Evolutionary conservation across 2,329 filamentous ascomycete genomes (phyloP).

Genomic region (Colletotrichum incanum): DNA sequence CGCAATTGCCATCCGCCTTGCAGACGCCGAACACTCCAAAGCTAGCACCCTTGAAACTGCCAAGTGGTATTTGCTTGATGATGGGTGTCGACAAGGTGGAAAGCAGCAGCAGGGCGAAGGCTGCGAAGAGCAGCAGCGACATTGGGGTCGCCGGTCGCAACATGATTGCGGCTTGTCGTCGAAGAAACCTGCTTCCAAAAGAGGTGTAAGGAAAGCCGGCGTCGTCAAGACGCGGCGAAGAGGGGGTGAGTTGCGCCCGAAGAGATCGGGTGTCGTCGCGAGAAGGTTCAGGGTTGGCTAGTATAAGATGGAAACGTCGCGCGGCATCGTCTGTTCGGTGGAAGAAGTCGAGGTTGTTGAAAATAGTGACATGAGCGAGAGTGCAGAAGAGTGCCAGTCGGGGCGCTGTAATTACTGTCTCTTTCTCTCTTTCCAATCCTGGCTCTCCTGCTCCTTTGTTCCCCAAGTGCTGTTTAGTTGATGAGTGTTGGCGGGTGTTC

Average conservation of each 20-base stretch:
- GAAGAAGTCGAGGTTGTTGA: slow-evolving; percentile 1
- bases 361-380: slow-evolving; percentile 29
- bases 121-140: slow-evolving; percentile 85
- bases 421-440: slow-evolving; percentile 13
- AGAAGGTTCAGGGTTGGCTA: slow-evolving; percentile 12
- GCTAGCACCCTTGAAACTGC: slow-evolving; percentile 80
- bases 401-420: slow-evolving; percentile 18
- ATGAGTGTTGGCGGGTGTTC: slow-evolving; percentile 9
- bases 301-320: slow-evolving; percentile 26
- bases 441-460: slow-evolving; percentile 15
- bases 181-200: slow-evolving; percentile 55
- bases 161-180: slow-evolving; percentile 69
- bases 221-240: slow-evolving; percentile 62
- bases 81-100: slow-evolving; percentile 94
- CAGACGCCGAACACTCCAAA: slow-evolving; percentile 98
- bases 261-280: slow-evolving; percentile 9
- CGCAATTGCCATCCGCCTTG: slow-evolving; percentile 74
- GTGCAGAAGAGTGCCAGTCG: slow-evolving; percentile 20
- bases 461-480: slow-evolving; percentile 8
- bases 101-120: slow-evolving; percentile 88
- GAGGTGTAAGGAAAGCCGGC: slow-evolving; percentile 52
- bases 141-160: slow-evolving; percentile 94
- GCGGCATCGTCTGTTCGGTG: slow-evolving; percentile 31
- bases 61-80: slow-evolving; percentile 87
- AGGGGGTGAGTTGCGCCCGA: slow-evolving; percentile 30